A percentile compares a stretch with the other conserved stretches of the same genome.
phyloP scores from a whole-genome alignment of 768 basidiomycete genomes.

The Gymnopilus junonius region DNA sequence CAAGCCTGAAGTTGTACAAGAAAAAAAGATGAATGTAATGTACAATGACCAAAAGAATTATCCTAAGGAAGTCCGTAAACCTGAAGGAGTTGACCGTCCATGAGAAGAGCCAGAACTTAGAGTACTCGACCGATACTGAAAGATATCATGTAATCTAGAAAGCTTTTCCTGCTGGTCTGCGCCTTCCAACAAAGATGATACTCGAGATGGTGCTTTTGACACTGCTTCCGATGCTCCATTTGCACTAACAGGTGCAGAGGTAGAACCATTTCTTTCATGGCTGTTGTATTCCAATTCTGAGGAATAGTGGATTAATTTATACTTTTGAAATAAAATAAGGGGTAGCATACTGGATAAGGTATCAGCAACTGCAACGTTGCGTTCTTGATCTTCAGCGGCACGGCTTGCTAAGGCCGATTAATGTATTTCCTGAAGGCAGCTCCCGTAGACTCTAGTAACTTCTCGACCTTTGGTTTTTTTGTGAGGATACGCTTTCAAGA shows the following conservation, averaged over 20 bases:
- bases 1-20: no score
- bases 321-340: background rate
- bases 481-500: slow-evolving; percentile 88
- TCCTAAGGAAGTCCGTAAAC: slow-evolving; percentile 35
- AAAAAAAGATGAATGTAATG: slow-evolving; percentile 10
- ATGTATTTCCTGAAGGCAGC: slow-evolving; percentile 93
- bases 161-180: slow-evolving; percentile 63
- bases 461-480: slow-evolving; percentile 83
- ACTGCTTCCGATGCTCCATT: slow-evolving; percentile 34
- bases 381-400: slow-evolving; percentile 85
- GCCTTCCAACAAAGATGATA: slow-evolving; percentile 18
- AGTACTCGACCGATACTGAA: slow-evolving; percentile 80
- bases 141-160: slow-evolving; percentile 78
- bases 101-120: slow-evolving; percentile 51
- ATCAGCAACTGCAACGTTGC: slow-evolving; percentile 80
- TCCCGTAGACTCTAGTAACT: slow-evolving; percentile 87
- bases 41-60: slow-evolving; percentile 21
- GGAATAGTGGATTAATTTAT: slow-evolving; percentile 19
- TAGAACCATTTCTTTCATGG: slow-evolving; percentile 25
- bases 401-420: slow-evolving; percentile 85
- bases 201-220: slow-evolving; percentile 28
- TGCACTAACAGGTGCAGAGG: background rate
- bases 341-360: slow-evolving; percentile 77
- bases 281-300: slow-evolving; percentile 70
- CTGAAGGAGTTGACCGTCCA: slow-evolving; percentile 32